phyloP scores from a whole-genome alignment of 2,329 filamentous ascomycete species.

The Talaromyces sp. region DNA sequence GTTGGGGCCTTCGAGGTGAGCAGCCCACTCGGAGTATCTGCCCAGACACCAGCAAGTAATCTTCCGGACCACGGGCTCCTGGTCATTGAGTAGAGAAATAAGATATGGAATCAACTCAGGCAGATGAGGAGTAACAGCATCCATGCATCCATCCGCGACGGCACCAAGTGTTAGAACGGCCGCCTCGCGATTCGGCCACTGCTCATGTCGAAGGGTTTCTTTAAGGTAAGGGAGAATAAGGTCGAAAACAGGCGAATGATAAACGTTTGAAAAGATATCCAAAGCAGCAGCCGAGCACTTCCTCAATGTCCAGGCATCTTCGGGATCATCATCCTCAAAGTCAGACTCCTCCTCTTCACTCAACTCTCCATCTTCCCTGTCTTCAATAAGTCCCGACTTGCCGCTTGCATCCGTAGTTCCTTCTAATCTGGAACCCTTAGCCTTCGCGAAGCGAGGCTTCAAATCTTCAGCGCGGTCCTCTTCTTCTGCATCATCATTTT shows the following conservation, averaged over 20 bases:
- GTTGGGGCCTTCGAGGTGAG: conserved; percentile 61
- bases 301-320: conserved; percentile 89
- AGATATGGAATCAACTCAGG: conserved; percentile 87
- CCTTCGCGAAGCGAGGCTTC: conserved; percentile 82
- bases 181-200: conserved; percentile 91
- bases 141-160: conserved; percentile 90
- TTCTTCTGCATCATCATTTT: conserved; percentile 82
- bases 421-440: conserved; percentile 55
- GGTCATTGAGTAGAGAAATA: conserved; percentile 75
- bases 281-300: conserved; percentile 96
- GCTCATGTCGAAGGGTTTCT: conserved; percentile 76
- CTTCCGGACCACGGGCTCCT: conserved; percentile 84
- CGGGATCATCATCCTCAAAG: conserved; percentile 68
- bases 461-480: conserved; percentile 89
- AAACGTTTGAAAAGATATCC: conserved; percentile 89
- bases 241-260: conserved; percentile 80
- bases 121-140: conserved; percentile 81
- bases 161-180: conserved; percentile 91
- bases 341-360: conserved; percentile 87
- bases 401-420: conserved; percentile 43
- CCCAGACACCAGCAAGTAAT: conserved; percentile 98
- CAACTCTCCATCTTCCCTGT: conserved; percentile 63
- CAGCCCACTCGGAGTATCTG: conserved; percentile 88
- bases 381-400: conserved; percentile 45
- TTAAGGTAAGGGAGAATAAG: conserved; percentile 89